Conservation (phyloP, 805 yeast genomes). For the Hanseniaspora lindneri region DNA sequence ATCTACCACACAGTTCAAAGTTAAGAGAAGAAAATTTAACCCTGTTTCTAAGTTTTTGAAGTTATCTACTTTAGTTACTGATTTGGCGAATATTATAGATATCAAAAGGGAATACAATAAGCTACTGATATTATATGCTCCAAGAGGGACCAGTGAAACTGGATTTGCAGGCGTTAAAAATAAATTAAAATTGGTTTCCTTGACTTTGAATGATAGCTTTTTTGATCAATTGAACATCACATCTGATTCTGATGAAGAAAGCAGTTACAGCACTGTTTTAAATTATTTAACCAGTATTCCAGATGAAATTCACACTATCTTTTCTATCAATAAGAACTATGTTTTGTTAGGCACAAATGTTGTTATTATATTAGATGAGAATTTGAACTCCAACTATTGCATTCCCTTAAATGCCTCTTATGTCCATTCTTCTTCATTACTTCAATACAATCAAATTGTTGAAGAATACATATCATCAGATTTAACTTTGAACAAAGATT, state of each 20-base stretch:
- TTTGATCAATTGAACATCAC: background rate
- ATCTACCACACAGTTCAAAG: slow-evolving; percentile 12
- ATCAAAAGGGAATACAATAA: slow-evolving; percentile 38
- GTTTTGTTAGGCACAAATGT: slow-evolving; percentile 64
- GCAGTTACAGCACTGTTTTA: slow-evolving; percentile 7
- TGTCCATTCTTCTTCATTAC: background rate
- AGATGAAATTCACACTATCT: slow-evolving; percentile 53
- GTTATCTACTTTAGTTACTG: slow-evolving; percentile 44
- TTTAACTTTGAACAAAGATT: slow-evolving; percentile 36
- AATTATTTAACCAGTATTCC: slow-evolving; percentile 53
- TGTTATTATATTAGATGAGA: slow-evolving; percentile 63
- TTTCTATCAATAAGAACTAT: slow-evolving; percentile 57
- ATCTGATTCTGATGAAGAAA: background rate
- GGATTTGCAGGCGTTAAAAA: slow-evolving; percentile 62
- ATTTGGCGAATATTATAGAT: slow-evolving; percentile 54
- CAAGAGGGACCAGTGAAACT: slow-evolving; percentile 47
- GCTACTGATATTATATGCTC: slow-evolving; percentile 50
- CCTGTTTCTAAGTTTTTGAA: slow-evolving; percentile 44
- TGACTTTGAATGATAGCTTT: slow-evolving; percentile 26
- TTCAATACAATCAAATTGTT: slow-evolving; percentile 27
- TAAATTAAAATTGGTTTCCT: slow-evolving; percentile 46
- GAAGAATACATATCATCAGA: slow-evolving; percentile 21
- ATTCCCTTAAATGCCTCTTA: slow-evolving; percentile 48
- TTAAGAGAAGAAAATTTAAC: slow-evolving; percentile 12
- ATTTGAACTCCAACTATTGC: slow-evolving; percentile 50